Base-by-base conservation (phyloP, 2,329 filamentous ascomycete species). In the Aaosphaeria arxii region DNA sequence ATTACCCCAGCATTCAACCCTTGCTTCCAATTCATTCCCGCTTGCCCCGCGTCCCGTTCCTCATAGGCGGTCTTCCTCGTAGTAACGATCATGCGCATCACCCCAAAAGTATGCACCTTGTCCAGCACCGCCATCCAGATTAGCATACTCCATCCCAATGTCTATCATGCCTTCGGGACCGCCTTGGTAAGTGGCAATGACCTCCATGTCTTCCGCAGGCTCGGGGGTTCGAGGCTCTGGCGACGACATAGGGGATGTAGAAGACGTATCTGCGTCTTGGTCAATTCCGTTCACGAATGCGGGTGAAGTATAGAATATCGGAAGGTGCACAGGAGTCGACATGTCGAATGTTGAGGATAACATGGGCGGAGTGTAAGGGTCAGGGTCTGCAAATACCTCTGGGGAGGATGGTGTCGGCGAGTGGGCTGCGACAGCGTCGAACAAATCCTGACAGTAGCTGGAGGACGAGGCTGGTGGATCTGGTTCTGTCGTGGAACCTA, bases 171-270 rank as follows among this genome's bases (percentile, higher is more conserved):
- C 17, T 24, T 24, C 17, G 17, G 17, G 17, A 24, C 17, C 17
- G 17, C 17, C 17, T 24, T 24, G 17, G 17, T 24, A 24, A 24
- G 17, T 24, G 17, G 17, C 17, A 24, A 24, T 24, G 17, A 44
- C 40, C 6, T 39, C 39, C 40, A 40, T 43, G n/a, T 44, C 41
- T 24, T 11, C 35, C 30, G 41, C 24, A 38, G 44, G 42, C 17
- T 24, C 5, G 11, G 48, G 48, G 4, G 48, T 50, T n/a, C 32
- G 24, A 7, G 48, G 48, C 13, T 47, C 48, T 11, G 33, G 33
- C 9, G 7, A 9, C 7, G 33, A 36, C 4, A 3, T n/a, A 36
- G 9, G 7, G 7, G 33, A n/a, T 36, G 33, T 9, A 9, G 33
- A 36, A 9, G 33, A 36, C n/a, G 9, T 9, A 36, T 36, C 33